These are phyloP conservation scores for Pichia phayaonensis DNA, from an alignment of 805 yeast species.

Conservation along the genomic window DNA sequence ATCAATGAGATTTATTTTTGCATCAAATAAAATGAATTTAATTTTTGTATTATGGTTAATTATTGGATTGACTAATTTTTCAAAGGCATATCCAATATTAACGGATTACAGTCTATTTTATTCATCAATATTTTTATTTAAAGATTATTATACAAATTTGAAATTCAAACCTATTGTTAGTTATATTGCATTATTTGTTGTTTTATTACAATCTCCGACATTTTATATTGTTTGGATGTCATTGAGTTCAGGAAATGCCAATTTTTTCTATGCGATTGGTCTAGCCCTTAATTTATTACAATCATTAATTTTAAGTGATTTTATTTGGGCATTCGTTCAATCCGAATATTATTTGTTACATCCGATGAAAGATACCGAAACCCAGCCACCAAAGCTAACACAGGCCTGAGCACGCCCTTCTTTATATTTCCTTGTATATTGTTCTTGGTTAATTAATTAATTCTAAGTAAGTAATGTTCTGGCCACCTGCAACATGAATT, in stretches of 20 bases:
- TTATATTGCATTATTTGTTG: conserved; percentile 21
- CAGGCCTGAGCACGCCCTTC: conserved; percentile 27
- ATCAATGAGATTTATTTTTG: conserved; percentile 50
- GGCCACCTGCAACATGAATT: neutral
- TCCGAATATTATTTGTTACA: conserved; percentile 46
- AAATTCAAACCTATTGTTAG: conserved; percentile 25
- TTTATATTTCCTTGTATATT: no score
- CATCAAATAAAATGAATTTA: conserved; percentile 9
- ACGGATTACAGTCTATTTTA: conserved; percentile 55
- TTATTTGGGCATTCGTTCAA: conserved; percentile 72
- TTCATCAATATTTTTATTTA: conserved; percentile 26
- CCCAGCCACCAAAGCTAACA: conserved; percentile 28
- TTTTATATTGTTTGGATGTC: conserved; percentile 94
- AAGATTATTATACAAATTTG: conserved; percentile 20
- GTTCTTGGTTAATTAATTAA: no score
- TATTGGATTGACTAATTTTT: conserved; percentile 40
- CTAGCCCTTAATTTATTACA: conserved; percentile 70
- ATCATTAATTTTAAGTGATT: conserved; percentile 61
- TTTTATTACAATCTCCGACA: conserved; percentile 66
- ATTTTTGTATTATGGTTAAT: conserved; percentile 34
- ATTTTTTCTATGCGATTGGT: conserved; percentile 92
- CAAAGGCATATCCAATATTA: conserved; percentile 80
- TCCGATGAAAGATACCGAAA: neutral
- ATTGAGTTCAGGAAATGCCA: conserved; percentile 90
- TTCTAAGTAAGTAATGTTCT: neutral